phyloP scores from a whole-genome alignment of 345 rosid genomes.

The Lagerstroemia speciosa region DNA sequence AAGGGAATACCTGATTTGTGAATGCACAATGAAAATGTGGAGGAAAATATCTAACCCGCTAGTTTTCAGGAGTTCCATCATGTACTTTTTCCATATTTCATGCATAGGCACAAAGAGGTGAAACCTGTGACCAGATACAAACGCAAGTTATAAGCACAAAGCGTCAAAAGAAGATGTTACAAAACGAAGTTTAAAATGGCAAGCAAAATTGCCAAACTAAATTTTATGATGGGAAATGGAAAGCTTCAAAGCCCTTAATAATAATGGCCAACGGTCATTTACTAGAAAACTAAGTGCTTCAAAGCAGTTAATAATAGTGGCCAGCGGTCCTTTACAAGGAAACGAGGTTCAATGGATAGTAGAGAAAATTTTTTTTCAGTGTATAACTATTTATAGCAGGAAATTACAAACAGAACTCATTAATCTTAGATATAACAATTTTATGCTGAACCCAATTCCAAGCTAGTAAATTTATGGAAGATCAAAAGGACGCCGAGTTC shows the following conservation, averaged over 20 bases:
- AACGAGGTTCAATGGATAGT: too few relatives aligned
- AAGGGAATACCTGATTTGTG: not conserved
- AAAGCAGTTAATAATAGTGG: too few relatives aligned
- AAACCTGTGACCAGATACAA: conserved; percentile 21
- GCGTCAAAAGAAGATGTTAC: not conserved
- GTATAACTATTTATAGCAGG: too few relatives aligned
- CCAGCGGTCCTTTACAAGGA: too few relatives aligned
- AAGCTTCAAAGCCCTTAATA: not conserved
- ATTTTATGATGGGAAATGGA: too few relatives aligned
- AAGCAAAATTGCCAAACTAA: too few relatives aligned
- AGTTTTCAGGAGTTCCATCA: conserved; percentile 22
- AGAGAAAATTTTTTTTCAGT: too few relatives aligned
- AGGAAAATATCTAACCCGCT: conserved; percentile 19
- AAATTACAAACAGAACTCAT: too few relatives aligned
- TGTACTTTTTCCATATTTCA: conserved; percentile 40
- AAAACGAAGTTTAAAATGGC: not conserved
- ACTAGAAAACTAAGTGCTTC: not conserved
- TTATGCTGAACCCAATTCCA: too few relatives aligned
- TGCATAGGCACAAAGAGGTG: conserved; percentile 34
- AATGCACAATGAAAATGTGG: not conserved
- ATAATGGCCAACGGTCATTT: not conserved
- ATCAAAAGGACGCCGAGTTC: too few relatives aligned
- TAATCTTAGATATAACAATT: too few relatives aligned
- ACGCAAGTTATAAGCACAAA: not conserved
- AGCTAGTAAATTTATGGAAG: too few relatives aligned